These are phyloP conservation scores for Angophora floribunda DNA, from an alignment of 345 rosid species.

Conservation along the genomic window DNA sequence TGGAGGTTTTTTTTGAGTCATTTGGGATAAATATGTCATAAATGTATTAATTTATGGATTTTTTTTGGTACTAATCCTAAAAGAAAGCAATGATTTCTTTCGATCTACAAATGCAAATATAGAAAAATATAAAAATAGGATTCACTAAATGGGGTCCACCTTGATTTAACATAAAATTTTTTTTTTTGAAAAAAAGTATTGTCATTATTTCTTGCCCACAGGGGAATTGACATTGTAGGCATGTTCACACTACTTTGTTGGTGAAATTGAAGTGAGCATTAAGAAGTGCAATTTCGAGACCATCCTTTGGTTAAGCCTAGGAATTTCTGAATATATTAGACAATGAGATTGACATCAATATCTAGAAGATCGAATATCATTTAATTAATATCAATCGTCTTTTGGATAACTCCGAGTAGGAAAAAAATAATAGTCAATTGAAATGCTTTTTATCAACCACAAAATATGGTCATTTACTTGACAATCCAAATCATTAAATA, in stretches of 20 bases:
- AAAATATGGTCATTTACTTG: neutral
- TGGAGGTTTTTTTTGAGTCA: too few species aligned
- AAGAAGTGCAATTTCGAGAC: neutral
- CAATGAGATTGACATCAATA: neutral
- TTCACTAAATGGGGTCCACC: neutral
- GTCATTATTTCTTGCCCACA: neutral
- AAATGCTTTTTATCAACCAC: rapidly evolving
- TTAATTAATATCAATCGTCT: neutral
- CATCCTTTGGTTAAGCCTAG: neutral
- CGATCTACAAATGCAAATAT: neutral
- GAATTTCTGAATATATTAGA: neutral
- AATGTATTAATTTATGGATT: too few species aligned
- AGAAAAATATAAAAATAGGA: neutral
- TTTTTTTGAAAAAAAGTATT: neutral
- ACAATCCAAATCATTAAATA: neutral
- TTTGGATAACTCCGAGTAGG: neutral
- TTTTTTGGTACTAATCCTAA: too few species aligned
- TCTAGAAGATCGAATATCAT: neutral
- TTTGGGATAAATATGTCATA: too few species aligned
- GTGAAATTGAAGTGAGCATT: neutral
- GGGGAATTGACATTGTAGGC: neutral
- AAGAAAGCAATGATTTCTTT: neutral
- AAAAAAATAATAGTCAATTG: neutral
- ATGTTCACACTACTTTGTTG: neutral
- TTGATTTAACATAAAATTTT: neutral